A percentile compares a stretch with the other conserved stretches of the same genome.
Evolutionary conservation across 768 basidiomycete species (phyloP).

Genomic region (Mycena crocata): DNA sequence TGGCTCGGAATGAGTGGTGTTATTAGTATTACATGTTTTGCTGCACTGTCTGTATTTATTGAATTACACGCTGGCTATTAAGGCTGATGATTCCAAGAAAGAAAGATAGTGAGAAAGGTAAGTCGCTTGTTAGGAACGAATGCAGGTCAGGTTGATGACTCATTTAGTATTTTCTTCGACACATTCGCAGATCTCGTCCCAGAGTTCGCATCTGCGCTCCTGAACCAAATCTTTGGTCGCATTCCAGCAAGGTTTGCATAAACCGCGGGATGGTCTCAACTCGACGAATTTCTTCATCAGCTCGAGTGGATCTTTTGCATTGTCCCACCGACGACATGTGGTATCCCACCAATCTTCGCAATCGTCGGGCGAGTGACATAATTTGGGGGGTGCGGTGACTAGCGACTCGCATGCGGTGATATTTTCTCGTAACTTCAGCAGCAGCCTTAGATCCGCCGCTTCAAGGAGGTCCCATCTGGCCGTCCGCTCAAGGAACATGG

Average conservation of each 20-base stretch:
- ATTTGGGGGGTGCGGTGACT: background rate
- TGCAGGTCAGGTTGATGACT: background rate
- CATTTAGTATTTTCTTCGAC: background rate
- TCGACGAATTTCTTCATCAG: constrained; percentile 9
- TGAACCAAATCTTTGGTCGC: background rate
- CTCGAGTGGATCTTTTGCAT: background rate
- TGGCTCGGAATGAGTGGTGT: constrained; percentile 17
- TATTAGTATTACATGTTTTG: background rate
- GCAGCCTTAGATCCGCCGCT: constrained; percentile 31
- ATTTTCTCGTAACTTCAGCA: constrained; percentile 26
- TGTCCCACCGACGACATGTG: background rate
- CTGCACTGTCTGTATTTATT: constrained; percentile 21
- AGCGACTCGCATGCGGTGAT: background rate
- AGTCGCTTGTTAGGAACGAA: no score
- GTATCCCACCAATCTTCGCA: background rate
- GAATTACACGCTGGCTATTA: background rate
- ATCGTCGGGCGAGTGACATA: background rate
- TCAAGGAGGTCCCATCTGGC: constrained; percentile 41
- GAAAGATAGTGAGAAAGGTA: background rate
- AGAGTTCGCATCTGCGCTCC: background rate
- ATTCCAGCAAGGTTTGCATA: constrained; percentile 23
- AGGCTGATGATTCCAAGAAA: background rate
- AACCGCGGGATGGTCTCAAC: background rate
- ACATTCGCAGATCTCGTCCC: constrained; percentile 14
- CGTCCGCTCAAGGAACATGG: constrained; percentile 20